These are phyloP conservation scores for Lablab purpureus DNA, from an alignment of 306 rosid species.

Conservation along the genomic window DNA sequence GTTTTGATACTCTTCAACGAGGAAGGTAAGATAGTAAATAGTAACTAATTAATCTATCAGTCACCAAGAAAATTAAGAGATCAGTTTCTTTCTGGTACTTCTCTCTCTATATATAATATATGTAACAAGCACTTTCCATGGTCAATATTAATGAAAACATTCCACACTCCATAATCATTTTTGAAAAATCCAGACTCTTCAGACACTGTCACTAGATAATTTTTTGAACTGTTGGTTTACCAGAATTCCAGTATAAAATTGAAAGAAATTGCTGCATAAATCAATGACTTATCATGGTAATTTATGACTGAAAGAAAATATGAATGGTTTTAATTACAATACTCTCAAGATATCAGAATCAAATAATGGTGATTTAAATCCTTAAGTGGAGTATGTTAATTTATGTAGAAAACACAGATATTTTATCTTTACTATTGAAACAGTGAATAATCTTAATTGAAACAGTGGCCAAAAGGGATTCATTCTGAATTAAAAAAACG, in stretches of 20 bases:
- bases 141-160: neutral
- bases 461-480: neutral
- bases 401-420: too few species aligned
- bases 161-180: neutral
- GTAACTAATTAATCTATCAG: neutral
- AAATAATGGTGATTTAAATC: too few species aligned
- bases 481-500: neutral
- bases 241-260: too few species aligned
- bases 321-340: too few species aligned
- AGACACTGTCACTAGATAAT: too few species aligned
- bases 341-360: too few species aligned
- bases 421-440: neutral
- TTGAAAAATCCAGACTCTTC: neutral
- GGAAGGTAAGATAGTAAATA: constrained; percentile 16
- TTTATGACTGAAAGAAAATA: too few species aligned
- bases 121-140: neutral
- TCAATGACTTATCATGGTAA: too few species aligned
- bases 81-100: neutral
- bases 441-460: constrained; percentile 24
- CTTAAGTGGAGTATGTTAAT: too few species aligned
- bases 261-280: too few species aligned
- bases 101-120: neutral
- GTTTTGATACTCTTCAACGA: neutral
- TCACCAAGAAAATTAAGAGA: neutral
- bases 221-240: too few species aligned